These are phyloP conservation scores for Dillenia suffruticosa DNA, from an alignment of 164 flowering plant species.

Conservation along the genomic window DNA sequence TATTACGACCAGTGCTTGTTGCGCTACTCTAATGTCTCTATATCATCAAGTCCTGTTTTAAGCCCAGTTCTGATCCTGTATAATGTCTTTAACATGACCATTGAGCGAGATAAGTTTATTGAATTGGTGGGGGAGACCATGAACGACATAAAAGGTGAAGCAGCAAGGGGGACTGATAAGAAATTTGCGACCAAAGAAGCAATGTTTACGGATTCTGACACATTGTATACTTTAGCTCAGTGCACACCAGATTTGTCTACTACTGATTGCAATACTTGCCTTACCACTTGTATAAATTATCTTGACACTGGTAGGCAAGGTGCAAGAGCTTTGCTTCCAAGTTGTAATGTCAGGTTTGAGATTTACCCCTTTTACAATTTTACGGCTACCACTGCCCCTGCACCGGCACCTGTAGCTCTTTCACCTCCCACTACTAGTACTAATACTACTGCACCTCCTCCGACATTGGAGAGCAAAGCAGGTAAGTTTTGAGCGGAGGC, in stretches of 20 bases:
- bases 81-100: not conserved
- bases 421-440: not conserved
- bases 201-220: not conserved
- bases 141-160: not conserved
- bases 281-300: not conserved
- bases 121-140: not conserved
- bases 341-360: slow-evolving; percentile 16
- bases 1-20: slow-evolving; percentile 24
- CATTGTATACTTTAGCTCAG: slow-evolving; percentile 12
- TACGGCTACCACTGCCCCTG: not conserved
- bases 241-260: slow-evolving; percentile 17
- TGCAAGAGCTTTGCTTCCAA: not conserved
- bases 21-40: slow-evolving; percentile 16
- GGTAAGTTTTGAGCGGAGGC: not conserved
- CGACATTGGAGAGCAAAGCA: too few relatives aligned
- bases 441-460: not conserved
- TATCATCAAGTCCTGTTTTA: not conserved
- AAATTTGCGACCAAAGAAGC: slow-evolving; percentile 4
- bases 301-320: not conserved
- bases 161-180: not conserved
- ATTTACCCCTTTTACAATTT: not conserved
- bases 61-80: not conserved
- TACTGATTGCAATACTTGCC: slow-evolving; percentile 2
- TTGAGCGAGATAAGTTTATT: not conserved
- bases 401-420: not conserved